A percentile compares a stretch with the other conserved stretches of the same genome.
phyloP scores from a whole-genome alignment of 441 rosid genomes.

The Biscutella laevigata region DNA sequence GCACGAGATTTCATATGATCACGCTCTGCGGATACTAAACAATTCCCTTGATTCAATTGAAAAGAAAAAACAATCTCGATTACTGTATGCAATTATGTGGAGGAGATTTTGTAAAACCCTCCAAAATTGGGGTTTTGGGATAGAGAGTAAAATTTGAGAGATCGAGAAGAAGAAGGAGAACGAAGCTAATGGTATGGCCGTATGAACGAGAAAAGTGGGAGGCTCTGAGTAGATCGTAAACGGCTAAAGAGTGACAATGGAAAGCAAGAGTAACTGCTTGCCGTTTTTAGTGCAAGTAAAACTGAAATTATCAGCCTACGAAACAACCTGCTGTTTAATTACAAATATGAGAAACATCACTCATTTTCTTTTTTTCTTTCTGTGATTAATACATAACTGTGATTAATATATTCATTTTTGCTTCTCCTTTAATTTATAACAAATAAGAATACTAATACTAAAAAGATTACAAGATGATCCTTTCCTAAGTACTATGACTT shows the following conservation, averaged over 20 bases:
- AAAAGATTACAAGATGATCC: constrained; percentile 21
- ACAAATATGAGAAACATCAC: neutral
- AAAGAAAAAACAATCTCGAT: neutral
- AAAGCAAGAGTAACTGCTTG: constrained; percentile 15
- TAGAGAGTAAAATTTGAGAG: constrained; percentile 4
- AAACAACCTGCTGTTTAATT: constrained; percentile 13
- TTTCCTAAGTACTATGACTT: constrained; percentile 20
- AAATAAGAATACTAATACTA: constrained; percentile 18
- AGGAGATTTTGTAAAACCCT: constrained; percentile 4
- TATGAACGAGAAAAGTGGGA: too few relatives aligned
- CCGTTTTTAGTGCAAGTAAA: neutral
- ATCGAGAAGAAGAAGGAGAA: constrained; percentile 21
- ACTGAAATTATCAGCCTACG: too few relatives aligned
- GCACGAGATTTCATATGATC: constrained; percentile 36
- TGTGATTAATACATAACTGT: neutral
- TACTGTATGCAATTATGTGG: neutral
- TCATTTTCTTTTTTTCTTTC: neutral
- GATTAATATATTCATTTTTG: neutral
- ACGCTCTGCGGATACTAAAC: constrained; percentile 7
- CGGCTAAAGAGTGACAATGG: constrained; percentile 17
- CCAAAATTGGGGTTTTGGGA: constrained; percentile 4
- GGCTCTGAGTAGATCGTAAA: constrained; percentile 15
- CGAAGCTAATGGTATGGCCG: constrained; percentile 8
- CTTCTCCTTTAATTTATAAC: neutral
- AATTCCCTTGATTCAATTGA: neutral